A percentile compares a stretch with the other conserved stretches of the same genome.
Evolutionary conservation across 768 basidiomycete genomes (phyloP).

Genomic region (Collybiopsis luxurians): DNA sequence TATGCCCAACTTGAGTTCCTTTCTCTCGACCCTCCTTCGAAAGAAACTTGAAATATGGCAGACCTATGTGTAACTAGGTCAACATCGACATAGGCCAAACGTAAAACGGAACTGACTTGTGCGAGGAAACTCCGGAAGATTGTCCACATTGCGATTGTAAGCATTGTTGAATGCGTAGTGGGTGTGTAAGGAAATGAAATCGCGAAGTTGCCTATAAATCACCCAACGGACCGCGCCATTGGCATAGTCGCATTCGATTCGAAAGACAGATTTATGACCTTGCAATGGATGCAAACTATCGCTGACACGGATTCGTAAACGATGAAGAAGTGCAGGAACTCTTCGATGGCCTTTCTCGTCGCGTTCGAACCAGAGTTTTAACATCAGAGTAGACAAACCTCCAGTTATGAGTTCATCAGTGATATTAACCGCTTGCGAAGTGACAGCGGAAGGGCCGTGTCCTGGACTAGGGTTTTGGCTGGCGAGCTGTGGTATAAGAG

Average conservation of each 20-base stretch:
- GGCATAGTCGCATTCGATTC: conserved; percentile 95
- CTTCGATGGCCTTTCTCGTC: conserved; percentile 85
- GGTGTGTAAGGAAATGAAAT: conserved; percentile 86
- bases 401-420: conserved; percentile 81
- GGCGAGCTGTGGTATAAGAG: conserved; percentile 58
- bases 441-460: conserved; percentile 44
- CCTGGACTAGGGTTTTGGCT: conserved; percentile 29
- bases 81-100: not conserved
- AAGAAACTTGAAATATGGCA: conserved; percentile 90
- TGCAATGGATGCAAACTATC: conserved; percentile 84
- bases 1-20: conserved; percentile 50
- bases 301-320: conserved; percentile 79
- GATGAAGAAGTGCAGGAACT: conserved; percentile 74
- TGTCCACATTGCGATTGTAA: conserved; percentile 66
- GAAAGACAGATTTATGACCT: conserved; percentile 74
- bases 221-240: conserved; percentile 94
- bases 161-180: conserved; percentile 88
- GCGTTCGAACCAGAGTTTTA: conserved; percentile 81
- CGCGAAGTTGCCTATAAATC: conserved; percentile 88
- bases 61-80: conserved; percentile 37
- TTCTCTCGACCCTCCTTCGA: conserved; percentile 58
- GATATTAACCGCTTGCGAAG: conserved; percentile 62
- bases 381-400: conserved; percentile 74
- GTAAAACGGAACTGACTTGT: conserved; percentile 47
- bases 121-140: conserved; percentile 89